phyloP scores from a whole-genome alignment of 768 basidiomycete species.

The Calvatia gigantea region DNA sequence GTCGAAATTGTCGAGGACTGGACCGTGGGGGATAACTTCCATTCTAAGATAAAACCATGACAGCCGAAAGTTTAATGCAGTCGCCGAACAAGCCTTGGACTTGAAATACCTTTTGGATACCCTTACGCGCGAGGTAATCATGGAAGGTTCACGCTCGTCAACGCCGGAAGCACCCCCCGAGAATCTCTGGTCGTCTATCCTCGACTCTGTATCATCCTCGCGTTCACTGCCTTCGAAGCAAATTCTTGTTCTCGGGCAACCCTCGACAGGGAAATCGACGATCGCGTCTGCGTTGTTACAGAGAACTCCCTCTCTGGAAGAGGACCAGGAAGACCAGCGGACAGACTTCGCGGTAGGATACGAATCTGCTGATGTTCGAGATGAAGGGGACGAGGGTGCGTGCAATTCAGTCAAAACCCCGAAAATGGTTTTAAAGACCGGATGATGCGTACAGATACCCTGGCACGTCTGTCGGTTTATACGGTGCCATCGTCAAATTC shows the following conservation, averaged over 20 bases:
- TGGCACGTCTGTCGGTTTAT: slow-evolving; percentile 87
- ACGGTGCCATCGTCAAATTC: slow-evolving; percentile 81
- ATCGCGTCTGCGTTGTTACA: slow-evolving; percentile 70
- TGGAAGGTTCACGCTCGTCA: slow-evolving; percentile 55
- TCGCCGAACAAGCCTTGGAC: not conserved
- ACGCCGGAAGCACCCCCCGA: slow-evolving; percentile 71
- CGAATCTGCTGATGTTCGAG: slow-evolving; percentile 85
- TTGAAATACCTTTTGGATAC: not conserved
- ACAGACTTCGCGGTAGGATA: slow-evolving; percentile 88
- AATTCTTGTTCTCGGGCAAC: slow-evolving; percentile 78
- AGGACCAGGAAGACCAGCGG: slow-evolving; percentile 53
- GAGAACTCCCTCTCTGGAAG: slow-evolving; percentile 50
- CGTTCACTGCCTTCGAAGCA: slow-evolving; percentile 85
- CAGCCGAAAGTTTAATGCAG: not conserved
- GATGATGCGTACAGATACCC: slow-evolving; percentile 54
- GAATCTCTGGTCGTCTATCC: slow-evolving; percentile 91
- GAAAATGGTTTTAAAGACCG: slow-evolving; percentile 1
- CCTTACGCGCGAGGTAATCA: not conserved
- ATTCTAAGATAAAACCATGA: not conserved
- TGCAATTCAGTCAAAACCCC: slow-evolving; percentile 2
- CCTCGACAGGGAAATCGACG: slow-evolving; percentile 74
- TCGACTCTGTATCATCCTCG: slow-evolving; percentile 81
- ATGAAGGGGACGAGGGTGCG: slow-evolving; percentile 93
- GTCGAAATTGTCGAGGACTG: not conserved
- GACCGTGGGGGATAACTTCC: not conserved